Base-by-base conservation (phyloP, 2,329 filamentous ascomycete species). In the Colletotrichum australisinense region DNA sequence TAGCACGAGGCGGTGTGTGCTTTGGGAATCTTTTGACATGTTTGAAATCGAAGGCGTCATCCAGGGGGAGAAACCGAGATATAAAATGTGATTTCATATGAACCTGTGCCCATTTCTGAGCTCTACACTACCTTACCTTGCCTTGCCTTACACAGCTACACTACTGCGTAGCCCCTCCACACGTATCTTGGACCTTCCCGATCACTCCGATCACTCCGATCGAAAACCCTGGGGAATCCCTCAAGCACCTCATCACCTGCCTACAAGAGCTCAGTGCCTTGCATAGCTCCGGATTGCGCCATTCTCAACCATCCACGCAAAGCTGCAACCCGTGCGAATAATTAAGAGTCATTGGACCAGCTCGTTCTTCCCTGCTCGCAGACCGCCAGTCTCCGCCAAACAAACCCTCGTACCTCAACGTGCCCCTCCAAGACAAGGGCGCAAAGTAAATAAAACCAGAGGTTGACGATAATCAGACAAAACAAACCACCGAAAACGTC, bases 231-330 rank as follows among this genome's bases (percentile, higher is more conserved):
- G 68, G 32, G 24, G 32, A 56, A 56, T 52, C 52, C 62, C 26
- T 67, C 30, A 22, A 49, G 46, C 52, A 59, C 46, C 62, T 65
- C 57, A 53, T 62, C 24, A 62, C 70, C 70, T 70, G 60, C 60
- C 70, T 73, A 73, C 70, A 55, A 65, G 12, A 73, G 67, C 22
- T 35, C 60, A 70, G 67, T 70, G 70, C 70, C 70, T 73, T 70
- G 70, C 67, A 73, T 73, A 70, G 70, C 67, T 65, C 60, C 60
- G 56, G 32, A 70, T 73, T 73, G 70, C 60, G 67, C 67, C 70
- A 70, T 73, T 24, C 60, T 63, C 63, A 68, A 57, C 57, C 57
- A 68, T 52, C 67, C 46, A 59, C 53, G 32, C 38, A 35, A 42
- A 68, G 35, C n/a, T 22, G 26, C 11, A 22, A 28, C 28, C 42